Conservation (phyloP, 2,329 filamentous ascomycete genomes). For the Coccinonectria pachysandricola region DNA sequence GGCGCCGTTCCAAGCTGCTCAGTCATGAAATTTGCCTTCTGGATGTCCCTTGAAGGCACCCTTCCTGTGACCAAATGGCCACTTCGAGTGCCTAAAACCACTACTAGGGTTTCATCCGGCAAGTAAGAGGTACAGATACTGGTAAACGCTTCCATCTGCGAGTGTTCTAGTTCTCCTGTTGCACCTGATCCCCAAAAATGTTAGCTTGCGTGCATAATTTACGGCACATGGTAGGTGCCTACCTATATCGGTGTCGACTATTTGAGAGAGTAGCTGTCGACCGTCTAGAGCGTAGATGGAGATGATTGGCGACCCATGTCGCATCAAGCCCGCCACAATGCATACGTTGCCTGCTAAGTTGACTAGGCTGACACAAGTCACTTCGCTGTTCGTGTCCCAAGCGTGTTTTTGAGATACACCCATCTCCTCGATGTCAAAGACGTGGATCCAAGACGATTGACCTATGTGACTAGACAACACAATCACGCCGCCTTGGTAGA, state of each 20-base stretch:
- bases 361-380: slow-evolving; percentile 36
- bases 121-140: slow-evolving; percentile 30
- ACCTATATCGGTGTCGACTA: slow-evolving; percentile 9
- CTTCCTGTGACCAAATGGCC: slow-evolving; percentile 38
- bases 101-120: slow-evolving; percentile 14
- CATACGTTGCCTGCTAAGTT: slow-evolving; percentile 14
- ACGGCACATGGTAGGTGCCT: background rate
- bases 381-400: slow-evolving; percentile 33
- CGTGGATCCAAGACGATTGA: slow-evolving; percentile 28
- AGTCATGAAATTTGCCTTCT: slow-evolving; percentile 17
- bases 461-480: slow-evolving; percentile 32
- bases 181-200: slow-evolving; percentile 1
- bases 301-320: slow-evolving; percentile 23
- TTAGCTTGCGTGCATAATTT: slow-evolving; percentile 3
- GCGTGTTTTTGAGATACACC: slow-evolving; percentile 18
- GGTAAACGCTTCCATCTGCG: slow-evolving; percentile 32
- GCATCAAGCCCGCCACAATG: slow-evolving; percentile 26
- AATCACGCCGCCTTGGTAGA: slow-evolving; percentile 26
- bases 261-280: slow-evolving; percentile 7
- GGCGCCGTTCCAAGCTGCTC: slow-evolving; percentile 28
- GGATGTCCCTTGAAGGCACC: slow-evolving; percentile 9
- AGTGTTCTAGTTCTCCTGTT: slow-evolving; percentile 1
- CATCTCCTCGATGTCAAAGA: slow-evolving; percentile 27
- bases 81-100: slow-evolving; percentile 40
- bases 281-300: slow-evolving; percentile 21